Base-by-base conservation (phyloP, 805 yeast genomes). In the Sungouiozyma intestinalis region DNA sequence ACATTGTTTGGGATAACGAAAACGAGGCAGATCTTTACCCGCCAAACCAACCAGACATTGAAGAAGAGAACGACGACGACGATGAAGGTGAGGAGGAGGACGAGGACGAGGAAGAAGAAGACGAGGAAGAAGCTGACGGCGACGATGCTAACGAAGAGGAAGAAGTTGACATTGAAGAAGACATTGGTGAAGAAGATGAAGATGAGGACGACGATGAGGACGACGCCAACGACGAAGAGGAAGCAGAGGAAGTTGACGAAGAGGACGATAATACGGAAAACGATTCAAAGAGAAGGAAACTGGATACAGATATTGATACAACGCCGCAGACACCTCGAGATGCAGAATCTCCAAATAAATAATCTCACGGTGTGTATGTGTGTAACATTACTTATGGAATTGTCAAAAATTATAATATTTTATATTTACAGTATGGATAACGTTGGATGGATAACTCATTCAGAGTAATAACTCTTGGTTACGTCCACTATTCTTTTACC, bases 401-500 rank as follows among this genome's bases (percentile, higher is more conserved):
- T 33, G 7, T 8, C n/a, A n/a, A n/a, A n/a, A n/a, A n/a, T n/a
- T n/a, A 29, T 29, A 11, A n/a, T 29, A 29, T 29, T n/a, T 29
- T 24, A 6, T 24, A 24, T 24, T 24, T 24, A 24, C 29, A 24
- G 11, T 24, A 24, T 24, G n/a, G n/a, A n/a, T n/a, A n/a, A n/a
- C n/a, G n/a, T n/a, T n/a, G n/a, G n/a, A n/a, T n/a, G n/a, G n/a
- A n/a, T n/a, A n/a, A n/a, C n/a, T 36, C 19, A 35, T 17, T 40
- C 45, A n/a, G 84, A 76, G 63, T 86, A 87, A 69, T 90, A 92
- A 35, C 85, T 79, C 68, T 83, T 85, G 64, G 94, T 81, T 58
- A 92, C 80, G 64, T 92, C 97, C 33, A 86, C 87, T 57, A 90
- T 74, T 73, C 86, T 86, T 75, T 90, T 90, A 48, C 98, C 98